A percentile compares a stretch with the other conserved stretches of the same genome.
These are phyloP conservation scores for Eimeria sp. DNA, from an alignment of 169 alveolate species.

Conservation along the genomic window DNA sequence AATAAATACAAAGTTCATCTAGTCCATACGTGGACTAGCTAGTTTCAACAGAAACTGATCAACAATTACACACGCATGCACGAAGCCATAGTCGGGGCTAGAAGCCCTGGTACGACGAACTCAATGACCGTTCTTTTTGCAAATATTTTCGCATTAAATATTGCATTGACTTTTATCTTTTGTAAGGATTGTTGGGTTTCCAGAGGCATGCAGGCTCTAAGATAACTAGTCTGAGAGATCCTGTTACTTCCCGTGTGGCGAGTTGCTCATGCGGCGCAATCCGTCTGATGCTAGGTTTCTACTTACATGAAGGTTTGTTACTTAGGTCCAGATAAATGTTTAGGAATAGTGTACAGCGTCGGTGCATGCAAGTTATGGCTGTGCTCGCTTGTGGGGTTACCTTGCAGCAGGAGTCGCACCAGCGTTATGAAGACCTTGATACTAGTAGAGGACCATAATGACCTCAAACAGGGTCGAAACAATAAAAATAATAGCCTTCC, in stretches of 20 bases:
- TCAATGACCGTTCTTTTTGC: no score
- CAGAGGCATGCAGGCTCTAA: neutral
- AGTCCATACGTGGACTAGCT: neutral
- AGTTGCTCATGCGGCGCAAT: neutral
- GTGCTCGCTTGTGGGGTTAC: neutral
- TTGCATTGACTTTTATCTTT: neutral
- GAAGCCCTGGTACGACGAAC: neutral
- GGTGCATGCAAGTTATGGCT: neutral
- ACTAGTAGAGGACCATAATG: neutral
- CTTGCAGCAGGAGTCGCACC: neutral
- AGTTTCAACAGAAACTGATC: neutral
- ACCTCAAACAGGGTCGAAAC: neutral
- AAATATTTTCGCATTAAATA: neutral
- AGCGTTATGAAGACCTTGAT: neutral
- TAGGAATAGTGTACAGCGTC: neutral
- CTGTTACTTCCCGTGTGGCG: neutral
- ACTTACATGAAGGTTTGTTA: neutral
- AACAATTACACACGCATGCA: constrained; percentile 4
- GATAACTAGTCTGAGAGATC: neutral
- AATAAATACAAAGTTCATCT: neutral
- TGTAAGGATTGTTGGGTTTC: neutral
- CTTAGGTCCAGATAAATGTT: neutral
- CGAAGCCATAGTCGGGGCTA: neutral
- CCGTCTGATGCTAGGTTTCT: neutral
- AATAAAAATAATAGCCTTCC: neutral